Conservation (phyloP, 179 eudicot genomes). For the Amaranthus tricolor region DNA sequence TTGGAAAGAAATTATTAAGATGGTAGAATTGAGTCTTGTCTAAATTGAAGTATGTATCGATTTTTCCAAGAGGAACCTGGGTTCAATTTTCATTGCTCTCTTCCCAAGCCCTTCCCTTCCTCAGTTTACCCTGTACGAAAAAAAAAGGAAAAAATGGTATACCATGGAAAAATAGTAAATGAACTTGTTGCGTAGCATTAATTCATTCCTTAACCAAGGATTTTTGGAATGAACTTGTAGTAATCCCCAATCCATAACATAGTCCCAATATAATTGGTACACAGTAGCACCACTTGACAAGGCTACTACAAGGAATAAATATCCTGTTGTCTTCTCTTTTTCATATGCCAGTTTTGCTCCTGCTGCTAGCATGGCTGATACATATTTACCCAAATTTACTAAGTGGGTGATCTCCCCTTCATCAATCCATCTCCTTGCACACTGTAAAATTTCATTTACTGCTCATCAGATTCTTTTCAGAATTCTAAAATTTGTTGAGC, state of each 20-base stretch:
- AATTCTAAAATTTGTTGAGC: too few species aligned
- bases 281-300: slow-evolving; percentile 81
- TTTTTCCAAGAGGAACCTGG: too few species aligned
- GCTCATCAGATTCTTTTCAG: background rate
- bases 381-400: slow-evolving; percentile 85
- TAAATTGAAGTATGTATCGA: too few species aligned
- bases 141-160: slow-evolving; percentile 12
- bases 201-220: slow-evolving; percentile 90
- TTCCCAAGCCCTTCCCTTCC: too few species aligned
- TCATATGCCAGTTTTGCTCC: slow-evolving; percentile 92
- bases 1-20: too few species aligned
- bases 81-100: too few species aligned
- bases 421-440: slow-evolving; percentile 97
- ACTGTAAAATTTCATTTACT: slow-evolving; percentile 37
- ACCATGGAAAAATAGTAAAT: slow-evolving; percentile 93
- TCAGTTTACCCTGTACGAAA: too few species aligned
- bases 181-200: slow-evolving; percentile 68
- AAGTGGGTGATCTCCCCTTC: slow-evolving; percentile 83
- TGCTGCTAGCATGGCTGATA: slow-evolving; percentile 97
- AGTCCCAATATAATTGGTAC: slow-evolving; percentile 97
- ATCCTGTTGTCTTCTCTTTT: slow-evolving; percentile 58
- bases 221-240: slow-evolving; percentile 75
- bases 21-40: too few species aligned
- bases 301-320: slow-evolving; percentile 62
- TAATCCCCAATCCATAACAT: slow-evolving; percentile 95